A percentile compares a stretch with the other conserved stretches of the same genome.
Conservation (phyloP, 2,329 filamentous ascomycete species). For the Alternaria brassicicola region DNA sequence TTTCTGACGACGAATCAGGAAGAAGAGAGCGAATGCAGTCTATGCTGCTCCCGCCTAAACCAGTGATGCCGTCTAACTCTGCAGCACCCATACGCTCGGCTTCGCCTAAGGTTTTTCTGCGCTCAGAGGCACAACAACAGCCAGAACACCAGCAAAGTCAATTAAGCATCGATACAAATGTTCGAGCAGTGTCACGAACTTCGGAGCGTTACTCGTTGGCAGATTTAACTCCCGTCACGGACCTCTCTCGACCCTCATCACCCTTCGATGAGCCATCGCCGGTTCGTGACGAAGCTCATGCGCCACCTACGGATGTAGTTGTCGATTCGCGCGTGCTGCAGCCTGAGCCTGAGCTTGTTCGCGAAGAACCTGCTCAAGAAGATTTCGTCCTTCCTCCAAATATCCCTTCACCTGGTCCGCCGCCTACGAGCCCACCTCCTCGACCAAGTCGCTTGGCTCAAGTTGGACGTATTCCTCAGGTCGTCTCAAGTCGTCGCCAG, state of each 20-base stretch:
- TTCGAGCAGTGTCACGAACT: conserved; percentile 12
- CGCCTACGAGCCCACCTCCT: conserved; percentile 41
- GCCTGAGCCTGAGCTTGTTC: not conserved
- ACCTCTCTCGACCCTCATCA: conserved; percentile 42
- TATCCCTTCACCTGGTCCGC: conserved; percentile 34
- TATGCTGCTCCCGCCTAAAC: conserved; percentile 48
- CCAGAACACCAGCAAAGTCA: conserved; percentile 20
- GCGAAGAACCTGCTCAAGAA: conserved; percentile 6
- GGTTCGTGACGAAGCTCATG: conserved; percentile 9
- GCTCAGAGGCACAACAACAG: conserved; percentile 24
- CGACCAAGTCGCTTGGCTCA: conserved; percentile 73
- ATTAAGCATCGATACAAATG: conserved; percentile 30
- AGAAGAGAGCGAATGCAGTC: conserved; percentile 45
- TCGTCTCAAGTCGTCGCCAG: conserved; percentile 69
- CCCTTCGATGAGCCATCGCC: conserved; percentile 30
- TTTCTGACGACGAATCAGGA: conserved; percentile 29
- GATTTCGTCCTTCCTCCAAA: conserved; percentile 9
- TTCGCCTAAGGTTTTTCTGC: conserved; percentile 47
- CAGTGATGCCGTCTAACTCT: conserved; percentile 38
- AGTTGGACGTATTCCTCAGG: conserved; percentile 84
- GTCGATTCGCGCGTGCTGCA: not conserved
- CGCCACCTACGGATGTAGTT: not conserved
- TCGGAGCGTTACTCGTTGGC: conserved; percentile 26
- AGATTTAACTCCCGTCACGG: conserved; percentile 43
- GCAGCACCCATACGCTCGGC: conserved; percentile 37